Conservation (phyloP, 768 basidiomycete genomes). For the Lentinula sp. region DNA sequence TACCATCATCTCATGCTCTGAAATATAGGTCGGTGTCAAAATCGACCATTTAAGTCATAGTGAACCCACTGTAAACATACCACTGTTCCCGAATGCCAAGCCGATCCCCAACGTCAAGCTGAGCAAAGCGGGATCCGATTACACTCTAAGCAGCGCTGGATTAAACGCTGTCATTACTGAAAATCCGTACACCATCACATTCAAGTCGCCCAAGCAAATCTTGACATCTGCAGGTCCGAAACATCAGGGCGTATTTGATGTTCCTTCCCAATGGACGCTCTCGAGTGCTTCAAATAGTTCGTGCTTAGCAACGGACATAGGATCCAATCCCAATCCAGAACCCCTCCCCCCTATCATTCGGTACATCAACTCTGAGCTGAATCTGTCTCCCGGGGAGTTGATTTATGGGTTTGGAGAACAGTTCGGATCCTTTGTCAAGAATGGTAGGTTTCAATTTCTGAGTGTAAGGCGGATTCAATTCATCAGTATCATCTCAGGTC, state of each 20-base stretch:
- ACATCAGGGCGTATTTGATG: constrained; percentile 50
- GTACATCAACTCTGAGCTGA: constrained; percentile 55
- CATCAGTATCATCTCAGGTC: constrained; percentile 28
- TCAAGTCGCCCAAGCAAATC: constrained; percentile 41
- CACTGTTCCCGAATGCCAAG: constrained; percentile 57
- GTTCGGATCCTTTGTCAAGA: constrained; percentile 71
- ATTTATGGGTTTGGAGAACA: constrained; percentile 75
- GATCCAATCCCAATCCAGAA: constrained; percentile 49
- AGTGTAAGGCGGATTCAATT: not conserved
- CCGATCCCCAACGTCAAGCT: constrained; percentile 39
- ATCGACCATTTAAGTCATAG: constrained; percentile 47
- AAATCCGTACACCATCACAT: constrained; percentile 58
- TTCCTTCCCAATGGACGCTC: constrained; percentile 48
- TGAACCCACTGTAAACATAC: constrained; percentile 40
- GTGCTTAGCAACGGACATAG: constrained; percentile 49
- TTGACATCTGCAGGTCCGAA: constrained; percentile 48
- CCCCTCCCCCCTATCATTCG: constrained; percentile 35
- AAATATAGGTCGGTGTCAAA: constrained; percentile 37
- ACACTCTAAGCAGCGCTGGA: constrained; percentile 38
- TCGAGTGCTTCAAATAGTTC: constrained; percentile 47
- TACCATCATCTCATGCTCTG: not conserved
- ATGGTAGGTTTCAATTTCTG: constrained; percentile 36
- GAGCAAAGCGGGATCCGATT: constrained; percentile 21
- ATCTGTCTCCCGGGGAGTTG: constrained; percentile 62
- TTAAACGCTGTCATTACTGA: constrained; percentile 50